Conservation (phyloP, 306 rosid genomes). For the Corylus heterophylla region DNA sequence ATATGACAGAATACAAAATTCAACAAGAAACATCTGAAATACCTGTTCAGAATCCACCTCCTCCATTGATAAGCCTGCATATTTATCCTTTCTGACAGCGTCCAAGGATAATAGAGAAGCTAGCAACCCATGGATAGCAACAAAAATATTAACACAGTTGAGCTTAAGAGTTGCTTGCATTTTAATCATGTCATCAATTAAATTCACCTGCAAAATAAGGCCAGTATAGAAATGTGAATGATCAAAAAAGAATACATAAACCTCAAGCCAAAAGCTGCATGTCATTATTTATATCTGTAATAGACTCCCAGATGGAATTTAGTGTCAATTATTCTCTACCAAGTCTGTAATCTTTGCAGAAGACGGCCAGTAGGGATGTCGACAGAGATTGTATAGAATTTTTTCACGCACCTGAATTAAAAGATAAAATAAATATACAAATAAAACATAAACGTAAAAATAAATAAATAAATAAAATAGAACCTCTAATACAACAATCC, state of each 20-base stretch:
- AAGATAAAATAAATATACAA: slow-evolving; percentile 16
- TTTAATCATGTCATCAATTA: slow-evolving; percentile 51
- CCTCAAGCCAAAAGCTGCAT: slow-evolving; percentile 4
- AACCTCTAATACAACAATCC: slow-evolving; percentile 11
- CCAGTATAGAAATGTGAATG: slow-evolving; percentile 14
- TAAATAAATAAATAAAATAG: background rate
- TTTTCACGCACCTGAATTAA: slow-evolving; percentile 63
- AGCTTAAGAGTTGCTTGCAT: slow-evolving; percentile 58
- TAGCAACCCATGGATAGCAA: slow-evolving; percentile 53
- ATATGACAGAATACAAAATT: background rate
- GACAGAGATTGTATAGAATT: slow-evolving; percentile 64
- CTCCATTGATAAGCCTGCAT: slow-evolving; percentile 32
- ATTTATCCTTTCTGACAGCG: slow-evolving; percentile 38
- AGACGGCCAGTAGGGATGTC: slow-evolving; percentile 71
- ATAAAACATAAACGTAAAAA: background rate
- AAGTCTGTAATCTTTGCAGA: slow-evolving; percentile 51
- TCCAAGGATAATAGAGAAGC: slow-evolving; percentile 51
- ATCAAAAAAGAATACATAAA: background rate
- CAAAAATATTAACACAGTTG: slow-evolving; percentile 52
- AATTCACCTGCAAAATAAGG: slow-evolving; percentile 54
- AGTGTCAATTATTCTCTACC: slow-evolving; percentile 53
- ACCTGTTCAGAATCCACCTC: slow-evolving; percentile 62
- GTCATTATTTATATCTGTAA: background rate
- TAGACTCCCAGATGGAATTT: background rate
- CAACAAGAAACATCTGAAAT: slow-evolving; percentile 9